Conservation (phyloP, 2,329 filamentous ascomycete genomes). For the Colletotrichum phormii region DNA sequence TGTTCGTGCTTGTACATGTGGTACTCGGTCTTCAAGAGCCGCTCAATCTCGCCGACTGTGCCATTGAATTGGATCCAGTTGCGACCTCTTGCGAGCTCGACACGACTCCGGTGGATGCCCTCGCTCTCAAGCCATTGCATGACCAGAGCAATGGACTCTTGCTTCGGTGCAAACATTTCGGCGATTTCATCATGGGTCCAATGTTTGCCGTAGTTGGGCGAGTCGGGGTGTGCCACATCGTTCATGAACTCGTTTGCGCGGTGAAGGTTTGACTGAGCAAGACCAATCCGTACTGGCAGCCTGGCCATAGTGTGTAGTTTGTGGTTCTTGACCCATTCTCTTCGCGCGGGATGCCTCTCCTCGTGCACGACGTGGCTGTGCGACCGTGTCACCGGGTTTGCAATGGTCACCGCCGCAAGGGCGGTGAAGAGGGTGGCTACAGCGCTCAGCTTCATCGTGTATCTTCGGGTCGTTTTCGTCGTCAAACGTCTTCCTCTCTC, state of each 20-base stretch:
- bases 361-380: conserved; percentile 37
- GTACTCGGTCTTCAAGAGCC: conserved; percentile 64
- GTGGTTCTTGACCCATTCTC: conserved; percentile 36
- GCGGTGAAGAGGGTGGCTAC: conserved; percentile 25
- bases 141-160: conserved; percentile 61
- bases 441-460: conserved; percentile 35
- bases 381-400: conserved; percentile 32
- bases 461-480: conserved; percentile 15
- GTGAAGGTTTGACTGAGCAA: conserved; percentile 37
- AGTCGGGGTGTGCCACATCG: conserved; percentile 50
- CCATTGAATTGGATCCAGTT: conserved; percentile 68
- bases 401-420: conserved; percentile 27
- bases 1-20: conserved; percentile 59
- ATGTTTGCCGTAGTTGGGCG: conserved; percentile 58
- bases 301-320: conserved; percentile 30
- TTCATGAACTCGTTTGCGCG: conserved; percentile 38
- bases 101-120: conserved; percentile 60
- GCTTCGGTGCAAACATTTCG: conserved; percentile 54
- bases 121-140: conserved; percentile 64
- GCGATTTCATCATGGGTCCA: conserved; percentile 57
- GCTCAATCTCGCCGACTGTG: conserved; percentile 64
- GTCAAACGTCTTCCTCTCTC: conserved; percentile 20
- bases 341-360: conserved; percentile 32
- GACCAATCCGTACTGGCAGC: conserved; percentile 37
- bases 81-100: conserved; percentile 61